Base-by-base conservation (phyloP, 148 eudicot genomes). In the Arctostaphylos glauca region DNA sequence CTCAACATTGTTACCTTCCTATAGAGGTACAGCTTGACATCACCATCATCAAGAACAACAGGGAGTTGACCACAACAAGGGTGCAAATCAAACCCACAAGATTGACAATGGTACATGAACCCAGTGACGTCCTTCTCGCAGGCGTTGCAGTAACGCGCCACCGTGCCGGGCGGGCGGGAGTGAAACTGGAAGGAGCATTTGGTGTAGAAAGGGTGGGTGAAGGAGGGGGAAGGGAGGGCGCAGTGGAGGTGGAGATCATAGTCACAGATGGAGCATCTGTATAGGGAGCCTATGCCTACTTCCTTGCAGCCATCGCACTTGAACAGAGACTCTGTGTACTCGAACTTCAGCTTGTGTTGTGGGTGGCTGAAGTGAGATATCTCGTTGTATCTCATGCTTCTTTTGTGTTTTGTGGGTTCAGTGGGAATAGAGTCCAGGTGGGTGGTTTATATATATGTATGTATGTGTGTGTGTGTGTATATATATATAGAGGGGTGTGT, bases 231-330 rank as follows among this genome's bases (percentile, higher is more conserved):
- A 38, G 97, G 95, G 41, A 94, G 77, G 7, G 97, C 97, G 25
- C 98, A 96, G 72, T 94, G 98, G 81, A 89, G 86, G 82, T 96
- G 99, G 23, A 96, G 92, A 80, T 96, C 97, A 76, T 87, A 93
- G 77, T 94, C 91, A 68, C 99, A 96, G 2, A 14, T 9, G 38
- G 60, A 60, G 84, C 99, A 96, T 80, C 80, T 89, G 86, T 94
- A 96, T 23, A 86, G 85, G 13, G 92, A 90, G 18, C 98, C 99
- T 23, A 96, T 91, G 9, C 99, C 98, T 3, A 88, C 92, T 58
- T 96, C 98, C 72, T 92, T 94, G 90, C 98, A 96, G 5, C 99
- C 98, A 73, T 96, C 99, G 83, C 99, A 96, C 83, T 94, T 93
- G 89, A 94, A 96, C 0, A 94, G 92, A 8, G 81, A 73, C 48